Percentiles rank a stretch among this genome's conserved stretches.
Evolutionary conservation across 2,329 filamentous ascomycete genomes (phyloP).

Genomic region (Cyclaneusma minus): DNA sequence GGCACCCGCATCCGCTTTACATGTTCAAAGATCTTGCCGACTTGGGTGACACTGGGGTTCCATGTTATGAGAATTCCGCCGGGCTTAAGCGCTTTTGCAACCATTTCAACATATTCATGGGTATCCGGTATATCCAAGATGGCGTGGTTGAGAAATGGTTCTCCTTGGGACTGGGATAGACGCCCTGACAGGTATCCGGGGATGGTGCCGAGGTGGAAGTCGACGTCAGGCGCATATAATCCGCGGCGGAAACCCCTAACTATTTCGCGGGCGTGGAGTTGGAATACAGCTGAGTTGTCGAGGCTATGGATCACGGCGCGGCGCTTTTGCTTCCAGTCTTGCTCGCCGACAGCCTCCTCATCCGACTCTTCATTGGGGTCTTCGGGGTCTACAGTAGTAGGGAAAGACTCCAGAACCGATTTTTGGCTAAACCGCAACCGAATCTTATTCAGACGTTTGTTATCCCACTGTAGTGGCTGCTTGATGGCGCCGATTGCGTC

Average conservation of each 20-base stretch:
- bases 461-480: too few relatives aligned
- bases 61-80: slow-evolving; percentile 56
- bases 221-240: slow-evolving; percentile 52
- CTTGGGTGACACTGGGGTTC: slow-evolving; percentile 65
- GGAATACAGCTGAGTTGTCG: slow-evolving; percentile 47
- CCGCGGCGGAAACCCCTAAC: slow-evolving; percentile 53
- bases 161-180: slow-evolving; percentile 21
- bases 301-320: slow-evolving; percentile 61
- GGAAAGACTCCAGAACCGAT: too few relatives aligned
- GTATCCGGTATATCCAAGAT: slow-evolving; percentile 60
- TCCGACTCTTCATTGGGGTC: slow-evolving; percentile 9
- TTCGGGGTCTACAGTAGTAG: too few relatives aligned
- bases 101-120: slow-evolving; percentile 30
- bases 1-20: slow-evolving; percentile 38
- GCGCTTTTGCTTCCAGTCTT: slow-evolving; percentile 32
- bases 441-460: too few relatives aligned
- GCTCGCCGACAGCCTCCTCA: slow-evolving; percentile 20
- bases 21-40: slow-evolving; percentile 44
- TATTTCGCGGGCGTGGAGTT: slow-evolving; percentile 45
- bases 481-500: slow-evolving; percentile 19
- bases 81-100: slow-evolving; percentile 41
- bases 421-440: too few relatives aligned
- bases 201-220: slow-evolving; percentile 58
- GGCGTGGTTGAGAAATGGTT: slow-evolving; percentile 55
- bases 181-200: slow-evolving; percentile 44